A percentile compares a stretch with the other conserved stretches of the same genome.
Conservation (phyloP, 768 basidiomycete species). For the Pholiota conissans region DNA sequence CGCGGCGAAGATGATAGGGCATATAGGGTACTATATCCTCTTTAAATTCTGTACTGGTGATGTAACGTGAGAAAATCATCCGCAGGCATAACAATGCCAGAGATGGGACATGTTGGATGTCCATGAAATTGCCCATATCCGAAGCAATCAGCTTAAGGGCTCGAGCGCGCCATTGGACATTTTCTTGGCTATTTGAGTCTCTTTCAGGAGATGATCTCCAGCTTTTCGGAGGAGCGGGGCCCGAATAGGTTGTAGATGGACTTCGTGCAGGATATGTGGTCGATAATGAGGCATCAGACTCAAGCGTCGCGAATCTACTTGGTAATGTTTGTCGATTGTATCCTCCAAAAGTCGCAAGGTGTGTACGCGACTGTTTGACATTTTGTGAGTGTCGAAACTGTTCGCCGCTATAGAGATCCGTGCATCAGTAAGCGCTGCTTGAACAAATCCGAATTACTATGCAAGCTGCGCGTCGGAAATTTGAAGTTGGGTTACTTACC, state of each 20-base stretch:
- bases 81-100: slow-evolving; percentile 61
- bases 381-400: slow-evolving; percentile 70
- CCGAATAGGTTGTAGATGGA: slow-evolving; percentile 32
- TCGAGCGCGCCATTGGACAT: slow-evolving; percentile 49
- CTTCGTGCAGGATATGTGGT: slow-evolving; percentile 1
- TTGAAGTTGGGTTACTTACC: slow-evolving; percentile 31
- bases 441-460: not conserved
- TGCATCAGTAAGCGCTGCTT: not conserved
- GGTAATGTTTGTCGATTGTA: slow-evolving; percentile 49
- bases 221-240: slow-evolving; percentile 57
- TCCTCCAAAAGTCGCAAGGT: slow-evolving; percentile 26
- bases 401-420: slow-evolving; percentile 52
- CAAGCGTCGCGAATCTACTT: slow-evolving; percentile 32
- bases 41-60: slow-evolving; percentile 41
- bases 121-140: slow-evolving; percentile 23
- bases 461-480: not conserved
- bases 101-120: slow-evolving; percentile 40
- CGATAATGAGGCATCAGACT: slow-evolving; percentile 10
- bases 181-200: slow-evolving; percentile 26
- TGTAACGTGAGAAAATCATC: slow-evolving; percentile 39
- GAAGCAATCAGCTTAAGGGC: slow-evolving; percentile 56
- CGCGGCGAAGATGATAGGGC: slow-evolving; percentile 58
- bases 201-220: slow-evolving; percentile 42
- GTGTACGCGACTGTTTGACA: slow-evolving; percentile 34
- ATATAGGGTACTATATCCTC: slow-evolving; percentile 49